Evolutionary conservation across 1,284 basidiomycete genomes (phyloP).

Genomic region (Microbotryomycetes sp.): DNA sequence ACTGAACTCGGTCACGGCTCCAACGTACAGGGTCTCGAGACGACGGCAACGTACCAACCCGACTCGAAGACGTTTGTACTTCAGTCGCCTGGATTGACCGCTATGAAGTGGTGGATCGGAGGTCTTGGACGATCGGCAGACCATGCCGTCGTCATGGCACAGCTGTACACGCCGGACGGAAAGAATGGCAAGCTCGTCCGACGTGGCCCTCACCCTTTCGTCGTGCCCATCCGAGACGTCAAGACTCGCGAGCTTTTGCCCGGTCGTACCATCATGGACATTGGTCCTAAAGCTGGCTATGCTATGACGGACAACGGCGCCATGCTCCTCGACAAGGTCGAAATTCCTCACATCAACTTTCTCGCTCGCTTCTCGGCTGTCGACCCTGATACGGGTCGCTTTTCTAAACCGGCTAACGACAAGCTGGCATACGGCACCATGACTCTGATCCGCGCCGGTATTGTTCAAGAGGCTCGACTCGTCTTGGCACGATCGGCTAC

Average conservation of each 20-base stretch:
- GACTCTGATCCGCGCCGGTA: slow-evolving; percentile 40
- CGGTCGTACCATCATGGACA: slow-evolving; percentile 39
- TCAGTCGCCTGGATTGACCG: slow-evolving; percentile 65
- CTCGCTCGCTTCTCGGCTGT: slow-evolving; percentile 41
- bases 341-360: slow-evolving; percentile 44
- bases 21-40: slow-evolving; percentile 63
- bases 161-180: slow-evolving; percentile 39
- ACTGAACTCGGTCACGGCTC: slow-evolving; percentile 63
- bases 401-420: slow-evolving; percentile 32
- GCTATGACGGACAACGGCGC: slow-evolving; percentile 41
- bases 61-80: slow-evolving; percentile 65
- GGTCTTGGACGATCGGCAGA: slow-evolving; percentile 41
- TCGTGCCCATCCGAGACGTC: slow-evolving; percentile 41
- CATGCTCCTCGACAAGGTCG: slow-evolving; percentile 54
- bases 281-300: slow-evolving; percentile 42
- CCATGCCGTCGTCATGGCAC: slow-evolving; percentile 44
- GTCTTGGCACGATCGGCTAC: slow-evolving; percentile 41
- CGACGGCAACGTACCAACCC: slow-evolving; percentile 65
- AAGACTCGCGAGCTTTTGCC: slow-evolving; percentile 41
- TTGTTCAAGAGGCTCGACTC: slow-evolving; percentile 39
- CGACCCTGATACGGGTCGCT: slow-evolving; percentile 36
- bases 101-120: slow-evolving; percentile 60
- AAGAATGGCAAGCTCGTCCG: slow-evolving; percentile 33
- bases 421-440: slow-evolving; percentile 37
- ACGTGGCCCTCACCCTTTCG: slow-evolving; percentile 41